Conservation (phyloP, 495 filamentous ascomycete genomes). For the Neurospora sublineolata region DNA sequence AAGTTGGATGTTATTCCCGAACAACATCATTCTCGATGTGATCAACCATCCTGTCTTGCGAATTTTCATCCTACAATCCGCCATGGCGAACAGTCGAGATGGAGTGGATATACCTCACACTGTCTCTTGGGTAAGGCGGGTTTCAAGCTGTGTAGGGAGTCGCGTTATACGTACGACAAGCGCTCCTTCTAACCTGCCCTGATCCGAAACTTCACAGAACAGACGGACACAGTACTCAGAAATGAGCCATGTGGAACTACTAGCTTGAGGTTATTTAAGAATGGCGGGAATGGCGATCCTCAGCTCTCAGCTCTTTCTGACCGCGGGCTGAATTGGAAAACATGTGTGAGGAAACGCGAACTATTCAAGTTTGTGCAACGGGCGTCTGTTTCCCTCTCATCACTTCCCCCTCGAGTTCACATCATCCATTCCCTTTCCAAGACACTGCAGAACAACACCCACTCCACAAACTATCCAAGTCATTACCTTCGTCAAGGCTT, state of each 20-base stretch:
- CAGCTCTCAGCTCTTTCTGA: neutral
- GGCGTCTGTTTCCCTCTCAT: neutral
- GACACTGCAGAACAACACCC: neutral
- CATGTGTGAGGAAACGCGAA: neutral
- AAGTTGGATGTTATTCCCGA: neutral
- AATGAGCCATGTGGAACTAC: neutral
- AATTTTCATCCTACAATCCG: neutral
- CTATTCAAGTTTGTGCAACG: neutral
- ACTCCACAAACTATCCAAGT: neutral
- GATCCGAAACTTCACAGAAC: neutral
- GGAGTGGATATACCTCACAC: neutral
- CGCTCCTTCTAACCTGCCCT: neutral
- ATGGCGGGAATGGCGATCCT: neutral
- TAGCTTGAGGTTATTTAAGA: too few species aligned
- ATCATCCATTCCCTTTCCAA: neutral
- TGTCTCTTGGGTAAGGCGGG: neutral
- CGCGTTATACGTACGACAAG: neutral
- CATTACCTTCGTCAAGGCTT: neutral
- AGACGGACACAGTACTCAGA: neutral
- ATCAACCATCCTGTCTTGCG: neutral
- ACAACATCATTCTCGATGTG: neutral
- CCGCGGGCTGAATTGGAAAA: neutral
- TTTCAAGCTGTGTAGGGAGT: neutral
- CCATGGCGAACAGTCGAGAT: neutral
- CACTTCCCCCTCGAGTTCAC: neutral